phyloP scores from a whole-genome alignment of 345 rosid species.

The Lumnitzera littorea region DNA sequence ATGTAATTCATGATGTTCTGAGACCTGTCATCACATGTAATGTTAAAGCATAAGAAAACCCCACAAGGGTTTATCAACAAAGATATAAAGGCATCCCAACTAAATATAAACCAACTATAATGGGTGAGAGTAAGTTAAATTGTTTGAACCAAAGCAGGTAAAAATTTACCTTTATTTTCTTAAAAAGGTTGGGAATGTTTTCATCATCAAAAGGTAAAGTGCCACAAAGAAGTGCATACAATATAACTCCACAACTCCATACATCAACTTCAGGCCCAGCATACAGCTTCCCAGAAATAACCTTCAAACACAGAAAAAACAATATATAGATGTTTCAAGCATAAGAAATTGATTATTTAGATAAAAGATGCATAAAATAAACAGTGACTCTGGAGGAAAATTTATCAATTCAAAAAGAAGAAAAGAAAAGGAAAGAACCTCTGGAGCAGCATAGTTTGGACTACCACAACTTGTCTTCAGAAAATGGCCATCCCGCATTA shows the following conservation, averaged over 20 bases:
- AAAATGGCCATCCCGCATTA: conserved; percentile 99
- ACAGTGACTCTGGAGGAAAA: too few relatives aligned
- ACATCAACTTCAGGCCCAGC: conserved; percentile 99
- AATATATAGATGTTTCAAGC: neutral
- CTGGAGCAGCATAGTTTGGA: conserved; percentile 99
- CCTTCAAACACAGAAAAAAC: conserved; percentile 31
- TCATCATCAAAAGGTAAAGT: conserved; percentile 98
- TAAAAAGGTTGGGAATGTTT: conserved; percentile 90
- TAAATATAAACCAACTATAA: neutral
- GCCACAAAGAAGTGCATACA: conserved; percentile 97
- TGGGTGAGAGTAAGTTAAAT: neutral
- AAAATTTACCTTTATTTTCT: conserved; percentile 78
- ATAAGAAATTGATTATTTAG: too few relatives aligned
- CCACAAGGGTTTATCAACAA: neutral
- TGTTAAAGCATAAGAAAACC: too few relatives aligned
- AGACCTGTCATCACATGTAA: too few relatives aligned
- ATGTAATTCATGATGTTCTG: too few relatives aligned
- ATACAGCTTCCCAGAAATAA: conserved; percentile 89
- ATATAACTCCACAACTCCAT: conserved; percentile 99
- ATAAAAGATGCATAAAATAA: too few relatives aligned
- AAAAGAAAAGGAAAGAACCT: conserved; percentile 27
- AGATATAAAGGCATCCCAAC: neutral
- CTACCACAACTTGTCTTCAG: conserved; percentile 98
- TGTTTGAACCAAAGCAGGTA: neutral
- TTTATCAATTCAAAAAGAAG: neutral